Evolutionary conservation across 345 rosid genomes (phyloP).

Genomic region (Pseudoturritis turrita): DNA sequence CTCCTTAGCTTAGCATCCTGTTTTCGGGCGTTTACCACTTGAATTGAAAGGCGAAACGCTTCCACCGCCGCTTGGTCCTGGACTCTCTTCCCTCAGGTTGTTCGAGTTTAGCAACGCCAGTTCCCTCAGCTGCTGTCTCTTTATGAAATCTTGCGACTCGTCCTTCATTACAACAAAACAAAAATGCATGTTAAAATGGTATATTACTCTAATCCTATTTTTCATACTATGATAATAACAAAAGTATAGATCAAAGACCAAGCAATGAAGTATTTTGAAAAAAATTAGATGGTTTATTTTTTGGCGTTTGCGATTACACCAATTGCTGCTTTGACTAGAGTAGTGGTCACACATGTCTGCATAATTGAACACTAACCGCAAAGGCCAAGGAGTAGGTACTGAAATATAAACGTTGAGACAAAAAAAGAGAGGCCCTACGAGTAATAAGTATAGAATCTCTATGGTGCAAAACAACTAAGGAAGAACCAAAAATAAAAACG

Average conservation of each 20-base stretch:
- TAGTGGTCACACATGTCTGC: slow-evolving; percentile 29
- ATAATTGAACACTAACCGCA: slow-evolving; percentile 24
- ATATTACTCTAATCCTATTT: background rate
- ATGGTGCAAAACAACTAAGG: slow-evolving; percentile 14
- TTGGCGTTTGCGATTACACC: slow-evolving; percentile 16
- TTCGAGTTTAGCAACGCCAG: slow-evolving; percentile 89
- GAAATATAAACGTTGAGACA: slow-evolving; percentile 13
- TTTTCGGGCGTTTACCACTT: slow-evolving; percentile 95
- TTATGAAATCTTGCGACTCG: slow-evolving; percentile 89
- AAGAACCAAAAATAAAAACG: slow-evolving; percentile 12
- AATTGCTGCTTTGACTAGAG: slow-evolving; percentile 12
- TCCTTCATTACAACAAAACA: slow-evolving; percentile 48
- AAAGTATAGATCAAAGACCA: slow-evolving; percentile 8
- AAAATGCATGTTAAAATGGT: background rate
- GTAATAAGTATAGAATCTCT: slow-evolving; percentile 12
- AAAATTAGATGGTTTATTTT: background rate
- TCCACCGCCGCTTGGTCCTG: slow-evolving; percentile 72
- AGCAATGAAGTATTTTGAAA: background rate
- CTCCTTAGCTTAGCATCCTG: slow-evolving; percentile 56
- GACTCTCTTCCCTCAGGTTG: slow-evolving; percentile 94
- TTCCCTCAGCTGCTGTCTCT: slow-evolving; percentile 96
- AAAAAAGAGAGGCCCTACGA: slow-evolving; percentile 22
- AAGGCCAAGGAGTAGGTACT: slow-evolving; percentile 23
- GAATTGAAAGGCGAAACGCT: slow-evolving; percentile 96
- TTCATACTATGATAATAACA: background rate